These are phyloP conservation scores for Teratosphaeria viscida DNA, from an alignment of 2,329 filamentous ascomycete species.

Conservation along the genomic window DNA sequence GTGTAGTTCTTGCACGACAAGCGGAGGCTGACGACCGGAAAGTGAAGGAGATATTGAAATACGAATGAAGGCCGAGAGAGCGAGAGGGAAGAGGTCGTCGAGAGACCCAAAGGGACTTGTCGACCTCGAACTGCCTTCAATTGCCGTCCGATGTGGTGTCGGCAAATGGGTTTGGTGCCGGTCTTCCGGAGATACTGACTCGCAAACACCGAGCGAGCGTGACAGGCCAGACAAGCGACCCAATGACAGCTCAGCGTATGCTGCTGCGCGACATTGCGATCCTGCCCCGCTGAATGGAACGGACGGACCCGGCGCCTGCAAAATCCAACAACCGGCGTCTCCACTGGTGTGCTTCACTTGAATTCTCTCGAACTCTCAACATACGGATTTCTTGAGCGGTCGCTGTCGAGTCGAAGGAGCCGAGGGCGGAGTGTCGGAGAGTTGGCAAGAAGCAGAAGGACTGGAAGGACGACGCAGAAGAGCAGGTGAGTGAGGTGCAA, in stretches of 20 bases:
- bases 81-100: not conserved
- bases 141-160: not conserved
- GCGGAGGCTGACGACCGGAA: not conserved
- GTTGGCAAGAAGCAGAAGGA: not conserved
- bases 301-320: not conserved
- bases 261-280: not conserved
- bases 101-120: not conserved
- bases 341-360: not conserved
- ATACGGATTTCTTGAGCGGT: not conserved
- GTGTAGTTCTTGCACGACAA: not conserved
- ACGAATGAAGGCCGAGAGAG: not conserved
- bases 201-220: not conserved
- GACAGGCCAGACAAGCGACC: not conserved
- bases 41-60: not conserved
- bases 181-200: not conserved
- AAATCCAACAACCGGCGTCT: not conserved
- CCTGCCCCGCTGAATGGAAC: not conserved
- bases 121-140: not conserved
- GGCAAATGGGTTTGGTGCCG: not conserved
- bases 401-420: not conserved
- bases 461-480: not conserved
- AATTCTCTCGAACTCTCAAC: not conserved
- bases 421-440: not conserved
- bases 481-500: not conserved
- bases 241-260: not conserved